Conservation (phyloP, 768 basidiomycete genomes). For the Cystofilobasidium bisporidii region DNA sequence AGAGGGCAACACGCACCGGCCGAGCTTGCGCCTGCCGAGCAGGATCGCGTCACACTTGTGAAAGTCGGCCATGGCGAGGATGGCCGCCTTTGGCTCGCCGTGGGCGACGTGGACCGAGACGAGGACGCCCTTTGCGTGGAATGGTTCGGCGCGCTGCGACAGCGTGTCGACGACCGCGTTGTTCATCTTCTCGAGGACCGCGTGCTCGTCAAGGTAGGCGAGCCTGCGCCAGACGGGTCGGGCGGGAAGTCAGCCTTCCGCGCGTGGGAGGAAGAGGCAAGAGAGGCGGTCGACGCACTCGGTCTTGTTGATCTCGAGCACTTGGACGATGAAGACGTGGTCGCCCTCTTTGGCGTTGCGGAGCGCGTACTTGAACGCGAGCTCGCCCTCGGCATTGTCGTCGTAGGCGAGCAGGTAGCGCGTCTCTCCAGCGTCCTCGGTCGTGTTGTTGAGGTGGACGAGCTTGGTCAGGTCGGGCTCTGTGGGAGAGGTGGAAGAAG, state of each 20-base stretch:
- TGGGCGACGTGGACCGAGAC: not conserved
- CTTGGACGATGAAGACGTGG: slow-evolving; percentile 1
- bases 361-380: not conserved
- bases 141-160: not conserved
- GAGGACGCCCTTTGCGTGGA: not conserved
- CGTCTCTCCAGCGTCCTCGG: not conserved
- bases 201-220: not conserved
- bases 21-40: slow-evolving; percentile 7
- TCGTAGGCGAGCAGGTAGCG: not conserved
- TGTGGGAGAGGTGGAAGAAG: not conserved
- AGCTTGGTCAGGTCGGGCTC: not conserved
- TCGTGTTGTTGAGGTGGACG: not conserved
- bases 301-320: not conserved
- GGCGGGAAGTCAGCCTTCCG: no score
- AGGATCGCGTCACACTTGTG: not conserved
- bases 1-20: not conserved
- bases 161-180: not conserved
- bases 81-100: not conserved
- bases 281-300: no score
- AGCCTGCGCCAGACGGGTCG: no score
- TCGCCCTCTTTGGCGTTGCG: not conserved
- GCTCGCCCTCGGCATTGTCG: not conserved
- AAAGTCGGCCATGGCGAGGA: not conserved
- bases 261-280: no score
- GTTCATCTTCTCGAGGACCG: not conserved